phyloP scores from a whole-genome alignment of 169 alveolate genomes.

The Plasmodium gaboni region DNA sequence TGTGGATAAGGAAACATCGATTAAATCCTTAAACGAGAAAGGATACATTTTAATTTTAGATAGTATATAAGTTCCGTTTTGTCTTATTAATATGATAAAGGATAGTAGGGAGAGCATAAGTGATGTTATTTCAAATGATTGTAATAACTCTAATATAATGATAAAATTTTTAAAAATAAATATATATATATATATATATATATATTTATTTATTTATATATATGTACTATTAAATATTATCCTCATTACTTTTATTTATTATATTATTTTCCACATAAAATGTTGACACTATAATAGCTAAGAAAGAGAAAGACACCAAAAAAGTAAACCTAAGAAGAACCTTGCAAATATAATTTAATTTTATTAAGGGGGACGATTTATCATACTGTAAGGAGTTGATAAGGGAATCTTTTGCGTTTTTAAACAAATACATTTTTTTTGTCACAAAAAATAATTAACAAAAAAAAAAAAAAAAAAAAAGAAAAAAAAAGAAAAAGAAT shows the following conservation, averaged over 20 bases:
- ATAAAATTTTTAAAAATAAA: background rate
- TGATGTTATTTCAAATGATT: constrained; percentile 26
- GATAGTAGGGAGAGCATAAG: constrained; percentile 21
- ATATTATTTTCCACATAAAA: constrained; percentile 9
- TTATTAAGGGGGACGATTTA: constrained; percentile 35
- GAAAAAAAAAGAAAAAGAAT: background rate
- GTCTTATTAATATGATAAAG: constrained; percentile 34
- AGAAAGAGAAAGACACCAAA: constrained; percentile 9
- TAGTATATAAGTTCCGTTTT: constrained; percentile 52
- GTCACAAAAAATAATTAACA: background rate
- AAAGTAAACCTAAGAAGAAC: constrained; percentile 34
- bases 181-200: background rate
- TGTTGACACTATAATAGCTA: constrained; percentile 3
- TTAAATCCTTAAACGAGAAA: constrained; percentile 57
- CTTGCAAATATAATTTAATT: constrained; percentile 23
- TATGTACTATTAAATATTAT: background rate
- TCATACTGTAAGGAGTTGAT: constrained; percentile 45
- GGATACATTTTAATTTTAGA: constrained; percentile 65
- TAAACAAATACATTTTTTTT: constrained; percentile 51
- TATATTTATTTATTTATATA: background rate
- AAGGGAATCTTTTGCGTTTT: constrained; percentile 66
- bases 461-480: constrained; percentile 7
- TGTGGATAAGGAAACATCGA: constrained; percentile 46
- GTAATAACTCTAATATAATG: constrained; percentile 13
- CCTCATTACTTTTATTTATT: constrained; percentile 27